Evolutionary conservation across 2,329 filamentous ascomycete genomes (phyloP), one percentile per base, ranked within the genome.

Genomic region (Nectriaceae sp.): DNA sequence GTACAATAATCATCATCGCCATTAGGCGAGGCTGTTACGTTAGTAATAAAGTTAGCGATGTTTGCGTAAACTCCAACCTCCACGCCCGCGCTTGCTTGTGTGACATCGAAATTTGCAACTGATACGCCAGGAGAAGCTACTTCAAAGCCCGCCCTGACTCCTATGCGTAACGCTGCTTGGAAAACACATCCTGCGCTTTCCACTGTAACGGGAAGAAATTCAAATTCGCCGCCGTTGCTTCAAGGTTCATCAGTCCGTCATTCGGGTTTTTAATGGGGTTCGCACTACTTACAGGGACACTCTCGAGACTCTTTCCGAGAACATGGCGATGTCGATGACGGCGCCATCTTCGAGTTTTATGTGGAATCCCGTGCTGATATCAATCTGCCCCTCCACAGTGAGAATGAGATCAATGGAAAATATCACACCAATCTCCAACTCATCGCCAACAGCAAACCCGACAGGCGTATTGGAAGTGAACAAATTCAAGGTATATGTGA

Each of bases 201-300:
- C 24, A 83, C 64, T 0, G 69, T 77, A 3, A 83, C 75, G 0
- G 80, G 80, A 1, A 84, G 71, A 47, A 82, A 82, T 47, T 82
- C 78, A 49, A 82, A 83, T 13, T 71, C 62, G 1, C 75, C 80
- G 5, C 78, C 78, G 4, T 76, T 73, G 38, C 77, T 81, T 46
- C 33, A 42, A 10, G 45, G 15, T n/a, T n/a, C n/a, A n/a, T n/a
- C n/a, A n/a, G n/a, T n/a, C n/a, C n/a, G n/a, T n/a, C n/a, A n/a
- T n/a, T n/a, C n/a, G n/a, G n/a, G n/a, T n/a, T n/a, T n/a, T n/a
- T 4, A 19, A 37, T 19, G 5, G 16, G 8, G 8, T 16, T n/a
- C 33, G n/a, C n/a, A 15, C 8, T 16, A 67, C 79, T 72, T 66
- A 82, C 78, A 80, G 71, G 3, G 62, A 68, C 6, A 83, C 65